A percentile compares a stretch with the other conserved stretches of the same genome.
Conservation (phyloP, 495 filamentous ascomycete species). For the Penicillium odoratum region DNA sequence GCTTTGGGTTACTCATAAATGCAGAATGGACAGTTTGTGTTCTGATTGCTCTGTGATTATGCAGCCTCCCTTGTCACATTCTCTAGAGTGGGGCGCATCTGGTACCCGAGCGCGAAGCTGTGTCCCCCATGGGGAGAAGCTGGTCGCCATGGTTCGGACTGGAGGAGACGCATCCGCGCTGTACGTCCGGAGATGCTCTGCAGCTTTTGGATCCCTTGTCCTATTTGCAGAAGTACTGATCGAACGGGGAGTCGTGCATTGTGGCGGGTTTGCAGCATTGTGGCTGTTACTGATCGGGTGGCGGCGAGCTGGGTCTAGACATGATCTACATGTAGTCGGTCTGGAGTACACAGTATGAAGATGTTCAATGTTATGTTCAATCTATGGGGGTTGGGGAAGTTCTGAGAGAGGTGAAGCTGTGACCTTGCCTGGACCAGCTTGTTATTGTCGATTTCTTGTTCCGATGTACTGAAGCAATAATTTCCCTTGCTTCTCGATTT, state of each 20-base stretch:
- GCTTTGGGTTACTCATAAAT: slow-evolving; percentile 23
- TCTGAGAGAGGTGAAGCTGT: not conserved
- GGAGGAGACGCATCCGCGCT: slow-evolving; percentile 7
- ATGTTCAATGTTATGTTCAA: too few relatives aligned
- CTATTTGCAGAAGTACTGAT: not conserved
- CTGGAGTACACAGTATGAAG: too few relatives aligned
- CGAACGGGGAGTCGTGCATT: not conserved
- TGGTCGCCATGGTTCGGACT: slow-evolving; percentile 8
- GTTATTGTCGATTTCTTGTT: not conserved
- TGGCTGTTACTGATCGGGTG: not conserved
- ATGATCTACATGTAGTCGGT: not conserved
- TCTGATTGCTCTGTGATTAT: slow-evolving; percentile 7
- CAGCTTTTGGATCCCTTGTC: not conserved
- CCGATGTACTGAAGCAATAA: not conserved
- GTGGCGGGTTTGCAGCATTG: not conserved
- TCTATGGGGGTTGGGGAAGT: not conserved
- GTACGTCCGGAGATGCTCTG: not conserved
- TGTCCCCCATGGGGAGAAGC: slow-evolving; percentile 15
- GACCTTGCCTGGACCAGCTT: not conserved
- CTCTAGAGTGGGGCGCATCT: slow-evolving; percentile 6
- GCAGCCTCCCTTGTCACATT: slow-evolving; percentile 17
- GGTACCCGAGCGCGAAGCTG: slow-evolving; percentile 9
- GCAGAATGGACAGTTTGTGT: slow-evolving; percentile 12
- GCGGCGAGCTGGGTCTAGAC: not conserved
- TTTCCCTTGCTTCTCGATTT: slow-evolving; percentile 16